Percentiles rank a stretch among this genome's conserved stretches.
Evolutionary conservation across 2,329 filamentous ascomycete species (phyloP).

Genomic region (Fusarium falciforme): DNA sequence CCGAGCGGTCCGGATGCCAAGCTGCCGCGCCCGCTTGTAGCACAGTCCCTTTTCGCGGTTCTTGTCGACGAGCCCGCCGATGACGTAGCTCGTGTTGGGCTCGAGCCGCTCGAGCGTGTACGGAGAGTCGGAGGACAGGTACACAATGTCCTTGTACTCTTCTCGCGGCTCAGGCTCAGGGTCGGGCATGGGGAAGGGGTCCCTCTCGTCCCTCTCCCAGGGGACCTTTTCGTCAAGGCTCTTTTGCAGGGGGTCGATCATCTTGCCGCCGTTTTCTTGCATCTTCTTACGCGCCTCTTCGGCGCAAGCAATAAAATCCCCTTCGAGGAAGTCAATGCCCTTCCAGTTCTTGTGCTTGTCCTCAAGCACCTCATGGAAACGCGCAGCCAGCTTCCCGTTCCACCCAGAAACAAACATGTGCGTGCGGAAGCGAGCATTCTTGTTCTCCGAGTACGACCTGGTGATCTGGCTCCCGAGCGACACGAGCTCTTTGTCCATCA

Average conservation of each 20-base stretch:
- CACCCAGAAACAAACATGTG: constrained; percentile 85
- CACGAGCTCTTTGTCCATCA: constrained; percentile 86
- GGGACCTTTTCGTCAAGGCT: constrained; percentile 45
- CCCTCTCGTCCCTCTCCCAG: constrained; percentile 48
- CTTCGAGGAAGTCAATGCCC: constrained; percentile 77
- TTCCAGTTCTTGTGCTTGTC: constrained; percentile 84
- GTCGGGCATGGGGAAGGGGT: constrained; percentile 49
- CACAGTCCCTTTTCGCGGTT: constrained; percentile 97
- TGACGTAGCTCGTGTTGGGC: constrained; percentile 90
- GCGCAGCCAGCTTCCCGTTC: constrained; percentile 76
- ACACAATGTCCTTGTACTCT: constrained; percentile 71
- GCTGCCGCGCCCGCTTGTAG: constrained; percentile 80
- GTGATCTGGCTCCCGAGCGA: constrained; percentile 88
- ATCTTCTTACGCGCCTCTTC: constrained; percentile 75
- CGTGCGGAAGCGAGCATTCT: constrained; percentile 71
- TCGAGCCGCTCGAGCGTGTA: constrained; percentile 85
- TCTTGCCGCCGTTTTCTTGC: constrained; percentile 64
- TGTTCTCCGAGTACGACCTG: constrained; percentile 89
- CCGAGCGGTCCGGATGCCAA: constrained; percentile 86
- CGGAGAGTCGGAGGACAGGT: constrained; percentile 91
- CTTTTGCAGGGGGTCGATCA: constrained; percentile 68
- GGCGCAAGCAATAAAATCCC: constrained; percentile 78
- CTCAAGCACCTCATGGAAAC: constrained; percentile 81
- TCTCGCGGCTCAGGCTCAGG: constrained; percentile 48
- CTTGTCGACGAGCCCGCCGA: constrained; percentile 94